Conservation (phyloP, 768 basidiomycete species). For the Asterophora parasitica region DNA sequence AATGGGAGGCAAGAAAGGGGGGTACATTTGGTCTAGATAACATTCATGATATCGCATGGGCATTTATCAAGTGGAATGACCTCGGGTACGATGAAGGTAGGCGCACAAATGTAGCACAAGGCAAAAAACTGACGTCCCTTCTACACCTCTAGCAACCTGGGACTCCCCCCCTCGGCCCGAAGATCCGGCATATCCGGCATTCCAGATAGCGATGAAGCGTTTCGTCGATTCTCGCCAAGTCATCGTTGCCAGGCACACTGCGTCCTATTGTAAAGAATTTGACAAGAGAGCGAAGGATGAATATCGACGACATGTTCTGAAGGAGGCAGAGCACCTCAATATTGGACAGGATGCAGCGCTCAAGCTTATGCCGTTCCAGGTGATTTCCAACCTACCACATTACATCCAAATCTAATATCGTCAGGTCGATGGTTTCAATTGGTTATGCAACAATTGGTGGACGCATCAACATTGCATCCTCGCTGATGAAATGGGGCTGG, state of each 20-base stretch:
- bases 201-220: constrained; percentile 57
- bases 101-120: neutral
- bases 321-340: constrained; percentile 50
- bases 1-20: constrained; percentile 50
- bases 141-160: constrained; percentile 67
- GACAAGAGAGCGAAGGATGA: constrained; percentile 53
- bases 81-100: constrained; percentile 89
- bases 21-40: constrained; percentile 41
- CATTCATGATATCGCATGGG: constrained; percentile 66
- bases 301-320: constrained; percentile 44
- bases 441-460: constrained; percentile 89
- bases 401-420: neutral
- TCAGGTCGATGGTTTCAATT: constrained; percentile 77
- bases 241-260: constrained; percentile 46
- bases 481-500: constrained; percentile 97
- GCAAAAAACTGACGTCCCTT: constrained; percentile 1
- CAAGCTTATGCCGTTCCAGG: constrained; percentile 87
- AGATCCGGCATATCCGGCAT: constrained; percentile 59
- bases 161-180: constrained; percentile 73
- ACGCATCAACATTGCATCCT: constrained; percentile 79
- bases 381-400: constrained; percentile 21
- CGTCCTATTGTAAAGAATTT: constrained; percentile 36
- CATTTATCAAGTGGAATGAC: constrained; percentile 91
- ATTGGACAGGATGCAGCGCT: constrained; percentile 62
- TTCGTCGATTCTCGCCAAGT: constrained; percentile 64